Evolutionary conservation across 1,284 basidiomycete genomes (phyloP).

Genomic region (Volvariella volvacea): DNA sequence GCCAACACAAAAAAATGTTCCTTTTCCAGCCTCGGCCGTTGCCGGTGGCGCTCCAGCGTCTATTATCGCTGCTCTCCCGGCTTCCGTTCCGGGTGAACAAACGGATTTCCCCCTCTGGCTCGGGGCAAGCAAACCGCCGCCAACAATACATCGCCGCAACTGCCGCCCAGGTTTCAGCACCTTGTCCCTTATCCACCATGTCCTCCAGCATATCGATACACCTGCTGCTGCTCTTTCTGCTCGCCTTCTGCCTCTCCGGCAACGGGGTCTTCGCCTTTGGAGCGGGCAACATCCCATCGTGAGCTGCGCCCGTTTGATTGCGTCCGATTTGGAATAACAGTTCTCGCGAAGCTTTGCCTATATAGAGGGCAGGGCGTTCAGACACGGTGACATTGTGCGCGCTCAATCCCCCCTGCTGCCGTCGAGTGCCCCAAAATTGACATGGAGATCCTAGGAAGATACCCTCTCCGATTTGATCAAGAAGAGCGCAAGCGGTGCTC

Average conservation of each 20-base stretch:
- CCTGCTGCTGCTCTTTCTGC: slow-evolving; percentile 44
- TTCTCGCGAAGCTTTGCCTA: slow-evolving; percentile 50
- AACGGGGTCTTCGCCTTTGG: slow-evolving; percentile 67
- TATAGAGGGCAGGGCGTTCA: slow-evolving; percentile 73
- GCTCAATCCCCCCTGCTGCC: slow-evolving; percentile 2
- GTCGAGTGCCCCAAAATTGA: neutral
- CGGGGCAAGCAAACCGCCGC: no score
- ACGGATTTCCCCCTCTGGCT: no score
- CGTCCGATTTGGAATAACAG: slow-evolving; percentile 8
- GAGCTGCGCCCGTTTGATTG: slow-evolving; percentile 15
- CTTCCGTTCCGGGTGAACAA: no score
- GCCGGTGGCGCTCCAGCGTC: slow-evolving; percentile 10
- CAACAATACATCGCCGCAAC: no score
- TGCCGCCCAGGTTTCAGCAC: no score
- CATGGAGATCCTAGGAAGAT: slow-evolving; percentile 48
- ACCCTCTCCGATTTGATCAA: slow-evolving; percentile 59
- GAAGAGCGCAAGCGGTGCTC: slow-evolving; percentile 40
- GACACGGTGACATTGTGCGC: slow-evolving; percentile 82
- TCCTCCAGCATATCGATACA: slow-evolving; percentile 28
- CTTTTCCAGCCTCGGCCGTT: slow-evolving; percentile 15
- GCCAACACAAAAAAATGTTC: slow-evolving; percentile 16
- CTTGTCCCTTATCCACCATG: slow-evolving; percentile 19
- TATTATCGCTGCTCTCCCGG: no score
- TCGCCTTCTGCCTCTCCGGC: slow-evolving; percentile 49
- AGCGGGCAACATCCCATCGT: slow-evolving; percentile 73